Evolutionary conservation across 345 rosid genomes (phyloP).

Genomic region (Isatis tinctoria): DNA sequence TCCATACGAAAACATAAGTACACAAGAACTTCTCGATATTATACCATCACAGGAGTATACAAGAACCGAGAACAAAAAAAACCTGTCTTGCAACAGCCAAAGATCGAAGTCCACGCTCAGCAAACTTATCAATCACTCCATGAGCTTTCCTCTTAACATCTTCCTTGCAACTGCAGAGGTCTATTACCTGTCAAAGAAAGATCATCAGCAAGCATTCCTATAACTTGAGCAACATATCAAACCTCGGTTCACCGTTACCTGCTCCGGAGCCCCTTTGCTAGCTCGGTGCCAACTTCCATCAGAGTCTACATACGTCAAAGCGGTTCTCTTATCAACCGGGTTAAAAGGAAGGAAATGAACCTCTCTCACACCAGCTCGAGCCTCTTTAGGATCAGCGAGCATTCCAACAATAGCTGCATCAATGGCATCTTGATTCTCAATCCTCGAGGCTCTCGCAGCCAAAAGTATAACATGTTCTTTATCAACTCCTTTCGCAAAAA

Average conservation of each 20-base stretch:
- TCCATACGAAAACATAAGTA: not conserved
- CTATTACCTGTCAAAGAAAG: constrained; percentile 45
- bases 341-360: constrained; percentile 88
- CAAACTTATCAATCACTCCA: constrained; percentile 77
- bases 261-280: constrained; percentile 96
- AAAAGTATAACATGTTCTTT: constrained; percentile 65
- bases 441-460: constrained; percentile 91
- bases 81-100: constrained; percentile 92
- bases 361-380: constrained; percentile 75
- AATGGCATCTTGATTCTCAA: constrained; percentile 86
- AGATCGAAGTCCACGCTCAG: constrained; percentile 93
- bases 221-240: not conserved
- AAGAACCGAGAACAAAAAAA: not conserved
- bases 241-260: constrained; percentile 36
- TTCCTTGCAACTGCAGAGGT: constrained; percentile 70
- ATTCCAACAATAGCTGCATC: constrained; percentile 92
- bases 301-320: constrained; percentile 73
- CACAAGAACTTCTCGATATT: not conserved
- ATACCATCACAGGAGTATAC: not conserved
- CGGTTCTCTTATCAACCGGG: constrained; percentile 91
- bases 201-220: not conserved
- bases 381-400: constrained; percentile 98
- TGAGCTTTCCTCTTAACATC: constrained; percentile 71
- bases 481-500: constrained; percentile 70
- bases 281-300: constrained; percentile 78